Conservation (phyloP, 1,284 basidiomycete genomes). For the Laetiporus sulphureus region DNA sequence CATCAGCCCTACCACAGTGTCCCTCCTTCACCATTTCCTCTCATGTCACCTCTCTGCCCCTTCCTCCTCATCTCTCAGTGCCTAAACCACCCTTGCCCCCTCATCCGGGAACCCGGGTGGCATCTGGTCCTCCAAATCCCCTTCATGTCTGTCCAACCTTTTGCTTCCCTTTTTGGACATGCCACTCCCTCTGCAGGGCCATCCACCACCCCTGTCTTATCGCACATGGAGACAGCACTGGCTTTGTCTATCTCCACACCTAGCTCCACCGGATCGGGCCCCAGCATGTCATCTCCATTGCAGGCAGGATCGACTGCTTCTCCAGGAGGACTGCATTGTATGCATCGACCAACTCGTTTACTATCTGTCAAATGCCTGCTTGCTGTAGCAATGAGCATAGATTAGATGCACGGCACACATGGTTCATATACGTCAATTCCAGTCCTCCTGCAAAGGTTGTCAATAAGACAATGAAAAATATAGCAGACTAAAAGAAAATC, state of each 20-base stretch:
- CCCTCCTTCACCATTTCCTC: constrained; percentile 47
- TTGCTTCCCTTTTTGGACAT: constrained; percentile 60
- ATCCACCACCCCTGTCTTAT: constrained; percentile 28
- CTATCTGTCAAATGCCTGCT: too few relatives aligned
- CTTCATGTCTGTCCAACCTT: constrained; percentile 54
- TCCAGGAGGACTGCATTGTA: background rate
- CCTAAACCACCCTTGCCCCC: constrained; percentile 61
- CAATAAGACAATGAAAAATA: too few relatives aligned
- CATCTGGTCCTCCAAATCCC: constrained; percentile 10
- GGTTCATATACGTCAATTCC: too few relatives aligned
- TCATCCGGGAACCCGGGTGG: constrained; percentile 31
- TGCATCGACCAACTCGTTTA: too few relatives aligned
- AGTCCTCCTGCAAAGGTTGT: too few relatives aligned
- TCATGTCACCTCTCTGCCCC: constrained; percentile 49
- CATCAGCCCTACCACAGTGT: constrained; percentile 28
- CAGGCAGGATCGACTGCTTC: background rate
- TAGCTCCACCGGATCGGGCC: background rate
- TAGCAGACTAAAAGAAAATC: too few relatives aligned
- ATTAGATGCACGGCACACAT: too few relatives aligned
- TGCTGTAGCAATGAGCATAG: too few relatives aligned
- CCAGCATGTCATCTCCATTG: background rate
- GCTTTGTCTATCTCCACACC: constrained; percentile 5
- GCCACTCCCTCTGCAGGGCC: constrained; percentile 22
- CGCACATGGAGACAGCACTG: constrained; percentile 19
- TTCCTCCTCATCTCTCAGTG: constrained; percentile 51